Evolutionary conservation across 2,329 filamentous ascomycete species (phyloP).

Genomic region (Beauveria asiatica): DNA sequence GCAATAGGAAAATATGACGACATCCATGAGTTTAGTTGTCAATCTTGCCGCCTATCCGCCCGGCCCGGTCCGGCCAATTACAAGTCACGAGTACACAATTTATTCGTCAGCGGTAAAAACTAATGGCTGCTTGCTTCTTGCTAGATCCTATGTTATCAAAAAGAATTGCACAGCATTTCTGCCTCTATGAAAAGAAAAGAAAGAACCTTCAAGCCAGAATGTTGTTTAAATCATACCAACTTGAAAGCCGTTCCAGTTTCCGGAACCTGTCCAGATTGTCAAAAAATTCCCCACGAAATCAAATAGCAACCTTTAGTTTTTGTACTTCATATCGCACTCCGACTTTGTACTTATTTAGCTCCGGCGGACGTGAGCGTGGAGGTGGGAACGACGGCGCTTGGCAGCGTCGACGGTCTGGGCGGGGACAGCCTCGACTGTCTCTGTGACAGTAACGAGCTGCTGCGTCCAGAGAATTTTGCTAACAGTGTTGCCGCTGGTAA

Average conservation of each 20-base stretch:
- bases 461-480: conserved; percentile 51
- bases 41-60: neutral
- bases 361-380: conserved; percentile 31
- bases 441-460: conserved; percentile 44
- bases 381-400: conserved; percentile 21
- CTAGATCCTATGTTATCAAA: conserved; percentile 26
- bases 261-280: conserved; percentile 29
- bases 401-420: conserved; percentile 29
- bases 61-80: neutral
- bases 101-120: neutral
- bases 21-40: neutral
- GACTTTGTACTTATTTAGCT: conserved; percentile 12
- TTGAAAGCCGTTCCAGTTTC: conserved; percentile 19
- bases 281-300: conserved; percentile 16
- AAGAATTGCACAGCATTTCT: conserved; percentile 22
- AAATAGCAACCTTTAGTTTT: conserved; percentile 13
- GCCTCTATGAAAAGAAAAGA: conserved; percentile 24
- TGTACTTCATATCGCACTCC: conserved; percentile 10
- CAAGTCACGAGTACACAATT: conserved; percentile 9
- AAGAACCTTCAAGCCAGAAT: conserved; percentile 24
- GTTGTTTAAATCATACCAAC: conserved; percentile 25
- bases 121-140: conserved; percentile 19
- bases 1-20: neutral
- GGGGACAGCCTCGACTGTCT: conserved; percentile 24
- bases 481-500: conserved; percentile 42